These are phyloP conservation scores for Syzygium grande DNA, from an alignment of 345 rosid genomes.

Conservation along the genomic window DNA sequence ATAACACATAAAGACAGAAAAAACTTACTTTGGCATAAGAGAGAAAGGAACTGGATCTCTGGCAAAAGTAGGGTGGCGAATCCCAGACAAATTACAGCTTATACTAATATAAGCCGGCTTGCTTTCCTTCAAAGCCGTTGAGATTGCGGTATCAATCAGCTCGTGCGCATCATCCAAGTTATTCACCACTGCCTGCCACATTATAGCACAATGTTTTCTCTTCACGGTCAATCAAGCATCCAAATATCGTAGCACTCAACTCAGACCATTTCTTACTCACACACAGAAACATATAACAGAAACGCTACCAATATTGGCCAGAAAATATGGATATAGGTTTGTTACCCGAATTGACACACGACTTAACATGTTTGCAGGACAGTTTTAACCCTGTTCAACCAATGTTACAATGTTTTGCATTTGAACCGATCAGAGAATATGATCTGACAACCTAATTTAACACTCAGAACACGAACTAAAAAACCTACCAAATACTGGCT, in stretches of 20 bases:
- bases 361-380: not conserved
- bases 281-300: too few species aligned
- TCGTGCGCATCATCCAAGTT: conserved; percentile 73
- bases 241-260: not conserved
- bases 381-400: not conserved
- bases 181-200: conserved; percentile 54
- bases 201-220: not conserved
- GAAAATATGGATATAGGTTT: not conserved
- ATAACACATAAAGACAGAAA: not conserved
- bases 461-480: not conserved
- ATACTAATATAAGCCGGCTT: conserved; percentile 68
- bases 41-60: conserved; percentile 63
- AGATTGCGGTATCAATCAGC: conserved; percentile 55
- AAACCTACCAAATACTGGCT: not conserved
- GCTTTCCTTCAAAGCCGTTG: conserved; percentile 69
- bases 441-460: not conserved
- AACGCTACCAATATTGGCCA: not conserved
- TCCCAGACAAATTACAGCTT: conserved; percentile 55
- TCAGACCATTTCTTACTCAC: not conserved
- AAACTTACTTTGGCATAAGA: conserved; percentile 42
- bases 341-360: not conserved
- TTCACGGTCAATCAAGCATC: not conserved
- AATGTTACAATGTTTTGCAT: not conserved
- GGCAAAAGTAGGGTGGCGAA: conserved; percentile 53
- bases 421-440: not conserved